A percentile compares a stretch with the other conserved stretches of the same genome.
Conservation (phyloP, 176 grass and related monocot genomes). For the Stipa capillata region DNA sequence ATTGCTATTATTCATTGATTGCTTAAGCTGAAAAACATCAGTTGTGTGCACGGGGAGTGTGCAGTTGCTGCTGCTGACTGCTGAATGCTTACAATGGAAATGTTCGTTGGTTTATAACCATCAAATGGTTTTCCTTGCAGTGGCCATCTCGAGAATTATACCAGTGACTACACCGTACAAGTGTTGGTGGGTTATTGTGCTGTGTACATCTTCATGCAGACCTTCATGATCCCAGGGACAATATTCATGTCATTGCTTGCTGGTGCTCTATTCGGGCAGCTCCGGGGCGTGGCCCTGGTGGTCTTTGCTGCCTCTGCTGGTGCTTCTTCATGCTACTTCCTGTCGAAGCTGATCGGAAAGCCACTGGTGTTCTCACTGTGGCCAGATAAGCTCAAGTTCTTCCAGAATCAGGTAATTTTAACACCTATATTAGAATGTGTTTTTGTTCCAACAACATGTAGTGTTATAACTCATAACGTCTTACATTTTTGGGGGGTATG, state of each 20-base stretch:
- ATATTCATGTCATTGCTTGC: slow-evolving; percentile 99
- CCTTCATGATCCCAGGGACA: slow-evolving; percentile 96
- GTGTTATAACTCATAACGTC: neutral
- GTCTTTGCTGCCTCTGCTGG: slow-evolving; percentile 96
- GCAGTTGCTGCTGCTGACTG: neutral
- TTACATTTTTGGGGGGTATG: neutral
- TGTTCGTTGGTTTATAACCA: neutral
- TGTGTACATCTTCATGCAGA: slow-evolving; percentile 99
- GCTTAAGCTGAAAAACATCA: neutral
- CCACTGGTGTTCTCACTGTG: slow-evolving; percentile 82
- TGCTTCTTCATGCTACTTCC: slow-evolving; percentile 96
- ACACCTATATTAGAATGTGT: neutral
- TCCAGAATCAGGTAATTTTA: slow-evolving; percentile 73
- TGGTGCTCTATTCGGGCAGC: slow-evolving; percentile 77
- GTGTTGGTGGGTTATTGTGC: slow-evolving; percentile 84
- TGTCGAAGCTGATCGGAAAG: slow-evolving; percentile 80
- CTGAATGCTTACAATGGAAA: neutral
- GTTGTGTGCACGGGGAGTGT: neutral
- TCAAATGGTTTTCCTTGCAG: slow-evolving; percentile 39
- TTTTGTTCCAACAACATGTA: neutral
- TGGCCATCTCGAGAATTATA: slow-evolving; percentile 93
- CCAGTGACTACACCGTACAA: slow-evolving; percentile 93
- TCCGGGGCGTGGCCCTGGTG: slow-evolving; percentile 70
- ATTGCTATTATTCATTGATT: slow-evolving; percentile 1
- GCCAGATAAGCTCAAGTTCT: slow-evolving; percentile 93